Percentiles rank a stretch among this genome's conserved stretches.
These are phyloP conservation scores for Spathaspora arborariae DNA, from an alignment of 805 yeast species.

Conservation along the genomic window DNA sequence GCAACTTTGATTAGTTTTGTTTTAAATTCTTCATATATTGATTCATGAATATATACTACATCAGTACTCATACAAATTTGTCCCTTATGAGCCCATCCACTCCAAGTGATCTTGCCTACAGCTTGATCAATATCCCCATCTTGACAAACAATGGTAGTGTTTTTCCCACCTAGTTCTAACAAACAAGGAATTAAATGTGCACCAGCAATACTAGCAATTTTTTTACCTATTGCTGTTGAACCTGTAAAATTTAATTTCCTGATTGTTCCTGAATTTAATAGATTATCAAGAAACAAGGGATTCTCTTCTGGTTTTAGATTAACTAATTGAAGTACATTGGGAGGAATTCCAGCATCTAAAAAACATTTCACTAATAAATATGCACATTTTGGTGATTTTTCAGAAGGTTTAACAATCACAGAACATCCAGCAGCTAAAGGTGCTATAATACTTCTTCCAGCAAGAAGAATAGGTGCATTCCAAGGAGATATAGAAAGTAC, in stretches of 20 bases:
- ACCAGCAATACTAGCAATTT: constrained; percentile 35
- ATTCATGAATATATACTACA: constrained; percentile 30
- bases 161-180: constrained; percentile 46
- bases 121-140: constrained; percentile 34
- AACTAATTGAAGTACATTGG: constrained; percentile 30
- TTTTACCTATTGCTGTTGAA: constrained; percentile 36
- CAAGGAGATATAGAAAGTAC: constrained; percentile 45
- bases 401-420: constrained; percentile 40
- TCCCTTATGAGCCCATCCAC: constrained; percentile 42
- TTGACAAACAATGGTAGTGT: constrained; percentile 27
- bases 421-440: constrained; percentile 51
- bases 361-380: constrained; percentile 31
- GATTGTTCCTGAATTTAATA: constrained; percentile 24
- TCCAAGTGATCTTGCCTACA: constrained; percentile 21
- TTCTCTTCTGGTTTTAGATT: constrained; percentile 25
- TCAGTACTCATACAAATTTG: constrained; percentile 49
- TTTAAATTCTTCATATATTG: constrained; percentile 26
- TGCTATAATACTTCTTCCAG: constrained; percentile 36
- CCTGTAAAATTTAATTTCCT: constrained; percentile 45
- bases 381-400: constrained; percentile 31
- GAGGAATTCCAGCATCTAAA: constrained; percentile 37
- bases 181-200: constrained; percentile 36
- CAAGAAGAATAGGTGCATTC: constrained; percentile 45
- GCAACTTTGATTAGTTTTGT: constrained; percentile 15
- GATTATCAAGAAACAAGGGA: constrained; percentile 16